Evolutionary conservation across 371 early-diverging fungal species (phyloP).

Genomic region (Mortierella sp.): DNA sequence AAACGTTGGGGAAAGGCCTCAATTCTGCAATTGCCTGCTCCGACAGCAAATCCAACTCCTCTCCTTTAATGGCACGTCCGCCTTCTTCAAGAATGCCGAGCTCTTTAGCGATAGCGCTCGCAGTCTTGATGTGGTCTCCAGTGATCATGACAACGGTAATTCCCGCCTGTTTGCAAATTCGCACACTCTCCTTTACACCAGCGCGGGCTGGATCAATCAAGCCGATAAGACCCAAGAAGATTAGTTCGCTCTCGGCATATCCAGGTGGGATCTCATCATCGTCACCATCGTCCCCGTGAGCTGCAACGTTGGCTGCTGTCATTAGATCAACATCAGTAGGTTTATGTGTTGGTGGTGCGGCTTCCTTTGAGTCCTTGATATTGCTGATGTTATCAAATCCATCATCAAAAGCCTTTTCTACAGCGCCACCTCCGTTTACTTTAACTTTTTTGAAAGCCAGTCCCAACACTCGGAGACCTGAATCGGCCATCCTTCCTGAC

Average conservation of each 20-base stretch:
- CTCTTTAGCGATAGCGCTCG: slow-evolving; percentile 78
- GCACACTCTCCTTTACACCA: slow-evolving; percentile 73
- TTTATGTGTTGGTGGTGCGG: slow-evolving; percentile 26
- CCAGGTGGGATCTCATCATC: slow-evolving; percentile 45
- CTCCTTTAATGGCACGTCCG: slow-evolving; percentile 68
- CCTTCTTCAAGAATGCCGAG: slow-evolving; percentile 70
- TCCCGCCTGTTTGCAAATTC: slow-evolving; percentile 76
- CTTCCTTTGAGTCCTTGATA: slow-evolving; percentile 52
- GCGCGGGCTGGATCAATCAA: slow-evolving; percentile 82
- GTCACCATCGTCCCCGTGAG: slow-evolving; percentile 41
- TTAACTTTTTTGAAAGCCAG: slow-evolving; percentile 70
- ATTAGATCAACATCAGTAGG: slow-evolving; percentile 45
- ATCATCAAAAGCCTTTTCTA: slow-evolving; percentile 52
- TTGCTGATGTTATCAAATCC: slow-evolving; percentile 61
- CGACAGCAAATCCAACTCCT: slow-evolving; percentile 72
- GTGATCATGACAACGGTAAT: slow-evolving; percentile 86
- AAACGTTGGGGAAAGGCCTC: slow-evolving; percentile 76
- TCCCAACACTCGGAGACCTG: slow-evolving; percentile 85
- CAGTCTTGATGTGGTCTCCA: slow-evolving; percentile 83
- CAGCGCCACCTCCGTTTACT: slow-evolving; percentile 52
- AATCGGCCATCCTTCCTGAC: slow-evolving; percentile 83
- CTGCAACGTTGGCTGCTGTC: slow-evolving; percentile 46
- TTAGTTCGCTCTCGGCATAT: slow-evolving; percentile 67
- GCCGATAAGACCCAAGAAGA: slow-evolving; percentile 83
- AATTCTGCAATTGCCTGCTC: slow-evolving; percentile 70